Evolutionary conservation across 2,329 filamentous ascomycete genomes (phyloP), one percentile per base, ranked within the genome.

Genomic region (Colletotrichum chrysophilum): DNA sequence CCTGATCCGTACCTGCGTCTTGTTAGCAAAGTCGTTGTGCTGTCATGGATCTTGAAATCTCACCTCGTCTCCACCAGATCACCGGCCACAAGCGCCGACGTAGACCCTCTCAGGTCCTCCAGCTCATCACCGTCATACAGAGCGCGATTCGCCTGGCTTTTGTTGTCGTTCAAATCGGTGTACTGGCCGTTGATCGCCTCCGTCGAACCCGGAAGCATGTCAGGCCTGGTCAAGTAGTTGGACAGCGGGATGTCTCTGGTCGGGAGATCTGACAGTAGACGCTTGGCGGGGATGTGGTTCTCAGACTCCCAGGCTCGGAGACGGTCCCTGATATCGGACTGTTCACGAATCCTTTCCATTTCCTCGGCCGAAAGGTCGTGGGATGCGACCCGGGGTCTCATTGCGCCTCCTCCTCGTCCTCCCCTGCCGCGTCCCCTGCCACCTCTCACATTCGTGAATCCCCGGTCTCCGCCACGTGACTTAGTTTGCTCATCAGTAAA

Each of bases 51-150:
- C 18, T 36, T 5, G 28, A n/a, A 7, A 36, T 36, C 80, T 66
- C 76, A 87, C 85, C 81, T 84, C 75, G 90, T 78, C 78, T 91
- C 89, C 28, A 91, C 84, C 60, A 91, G 80, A 77, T 91, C 89
- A 56, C 90, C 90, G 4, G 88, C 79, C 66, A 79, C 77, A 65
- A 85, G 79, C 36, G 78, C 80, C 16, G 80, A 78, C 71, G 79
- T 82, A 76, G 78, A 79, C 4, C 81, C 81, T 26, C 85, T 80
- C 28, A 86, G 76, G 61, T 86, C 85, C 28, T 80, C 79, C 28
- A 86, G 75, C 68, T 86, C 84, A 61, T 85, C 82, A 21, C 81
- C 82, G 30, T 84, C 83, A 36, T 85, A 84, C 32, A 85, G 74
- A 2, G 82, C 80, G 26, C 82, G 78, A 26, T 80, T 78, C 6